Base-by-base conservation (phyloP, 176 grass and related monocot species). In the Cenchrus americanus region DNA sequence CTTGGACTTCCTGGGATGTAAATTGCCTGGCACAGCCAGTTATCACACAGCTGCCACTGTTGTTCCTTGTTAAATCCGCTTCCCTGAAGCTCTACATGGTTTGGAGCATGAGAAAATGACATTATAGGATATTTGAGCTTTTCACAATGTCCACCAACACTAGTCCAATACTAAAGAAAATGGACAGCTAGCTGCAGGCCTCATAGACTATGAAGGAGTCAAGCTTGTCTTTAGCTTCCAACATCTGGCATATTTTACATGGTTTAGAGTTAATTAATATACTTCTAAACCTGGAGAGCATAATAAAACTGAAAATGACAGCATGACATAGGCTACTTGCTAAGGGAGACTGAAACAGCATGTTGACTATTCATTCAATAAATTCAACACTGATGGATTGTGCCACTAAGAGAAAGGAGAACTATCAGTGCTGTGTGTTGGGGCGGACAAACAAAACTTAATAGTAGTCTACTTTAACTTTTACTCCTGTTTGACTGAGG, bases 1-100 rank as follows among this genome's bases (percentile, higher is more conserved):
- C 42, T 59, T 18, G 51, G n/a, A 14, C n/a, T 73, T 44, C 42
- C 59, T 49, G 60, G 72, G 59, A 83, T 82, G 79, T 19, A 79
- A 74, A 65, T 78, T 78, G 50, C 73, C 79, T 82, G 79, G 60
- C 88, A 90, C 53, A 62, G 75, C 80, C 43, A 32, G 61, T 51
- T 46, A 55, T 87, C 18, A 15, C 60, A 34, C 58, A 17, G 24
- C 51, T 79, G 51, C 24, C 73, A 32, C 4, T 14, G 50, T 9
- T 79, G 51, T 75, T 79, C 67, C 74, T 90, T 87, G 88, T 90
- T 87, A 75, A 62, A 79, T 80, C 68, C 69, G 75, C 88, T 74
- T 52, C 60, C 67, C 65, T 79, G 43, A 83, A 90, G 66, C 13
- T 53, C 30, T 43, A 24, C 41, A 52, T 34, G 69, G 52, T 6